Percentiles rank a stretch among this genome's conserved stretches.
These are phyloP conservation scores for Lentinula lateritia DNA, from an alignment of 768 basidiomycete species.

Conservation along the genomic window DNA sequence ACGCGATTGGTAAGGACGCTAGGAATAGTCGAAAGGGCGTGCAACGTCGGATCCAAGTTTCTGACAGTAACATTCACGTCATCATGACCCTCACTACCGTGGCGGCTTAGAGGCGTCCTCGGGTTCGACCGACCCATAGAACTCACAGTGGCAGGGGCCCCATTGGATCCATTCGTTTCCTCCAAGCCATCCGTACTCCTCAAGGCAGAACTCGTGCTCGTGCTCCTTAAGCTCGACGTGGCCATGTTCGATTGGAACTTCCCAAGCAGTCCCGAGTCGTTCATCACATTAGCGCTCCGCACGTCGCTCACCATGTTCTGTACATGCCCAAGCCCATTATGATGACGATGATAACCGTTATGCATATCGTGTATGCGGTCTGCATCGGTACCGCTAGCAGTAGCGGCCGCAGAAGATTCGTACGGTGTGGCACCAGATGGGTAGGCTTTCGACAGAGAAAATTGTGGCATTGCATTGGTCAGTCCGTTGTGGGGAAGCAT, in stretches of 20 bases:
- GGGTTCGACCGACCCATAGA: neutral
- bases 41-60: neutral
- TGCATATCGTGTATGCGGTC: neutral
- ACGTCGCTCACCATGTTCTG: neutral
- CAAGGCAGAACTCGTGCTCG: neutral
- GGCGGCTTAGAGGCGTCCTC: neutral
- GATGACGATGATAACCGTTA: neutral
- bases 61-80: neutral
- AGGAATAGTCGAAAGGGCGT: neutral
- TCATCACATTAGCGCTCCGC: neutral
- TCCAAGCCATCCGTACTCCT: neutral
- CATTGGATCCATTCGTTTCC: neutral
- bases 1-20: neutral
- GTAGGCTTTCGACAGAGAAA: constrained; percentile 1
- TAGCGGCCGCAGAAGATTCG: neutral
- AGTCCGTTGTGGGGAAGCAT: neutral
- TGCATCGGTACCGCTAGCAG: neutral
- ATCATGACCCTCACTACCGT: neutral
- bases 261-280: neutral
- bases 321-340: neutral
- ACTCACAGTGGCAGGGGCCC: neutral
- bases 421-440: neutral
- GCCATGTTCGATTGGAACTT: neutral
- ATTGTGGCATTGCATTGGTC: neutral
- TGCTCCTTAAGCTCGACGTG: constrained; percentile 3